A percentile compares a stretch with the other conserved stretches of the same genome.
phyloP scores from a whole-genome alignment of 2,329 filamentous ascomycete genomes.

The Lasiodiplodia theobromae region DNA sequence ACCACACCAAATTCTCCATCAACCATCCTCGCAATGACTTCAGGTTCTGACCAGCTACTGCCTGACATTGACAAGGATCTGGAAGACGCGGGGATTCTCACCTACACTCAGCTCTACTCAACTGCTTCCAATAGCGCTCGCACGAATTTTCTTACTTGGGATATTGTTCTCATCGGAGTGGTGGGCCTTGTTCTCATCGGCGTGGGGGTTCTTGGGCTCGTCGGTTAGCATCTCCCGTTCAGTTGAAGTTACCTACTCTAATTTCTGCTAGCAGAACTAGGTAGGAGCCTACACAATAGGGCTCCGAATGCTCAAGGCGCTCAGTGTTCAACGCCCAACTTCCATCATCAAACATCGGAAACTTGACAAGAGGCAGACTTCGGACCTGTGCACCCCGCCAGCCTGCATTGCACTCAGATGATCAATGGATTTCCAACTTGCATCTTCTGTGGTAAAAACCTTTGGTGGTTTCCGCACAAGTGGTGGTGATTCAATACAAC shows the following conservation, averaged over 20 bases:
- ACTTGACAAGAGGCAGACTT: not conserved
- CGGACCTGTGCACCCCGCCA: conserved; percentile 37
- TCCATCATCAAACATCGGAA: not conserved
- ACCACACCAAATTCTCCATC: too few relatives aligned
- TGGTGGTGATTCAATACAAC: too few relatives aligned
- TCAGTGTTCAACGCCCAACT: not conserved
- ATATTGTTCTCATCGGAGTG: not conserved
- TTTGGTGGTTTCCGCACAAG: too few relatives aligned
- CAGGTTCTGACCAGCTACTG: not conserved
- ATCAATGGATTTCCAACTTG: not conserved
- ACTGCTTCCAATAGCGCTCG: not conserved
- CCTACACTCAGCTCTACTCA: not conserved
- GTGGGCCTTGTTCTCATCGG: not conserved
- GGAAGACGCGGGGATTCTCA: not conserved
- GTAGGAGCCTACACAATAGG: not conserved
- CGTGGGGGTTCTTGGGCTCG: too few relatives aligned
- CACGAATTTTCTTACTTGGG: not conserved
- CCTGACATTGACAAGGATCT: not conserved
- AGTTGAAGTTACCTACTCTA: too few relatives aligned
- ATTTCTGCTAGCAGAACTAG: too few relatives aligned
- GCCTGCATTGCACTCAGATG: conserved; percentile 12
- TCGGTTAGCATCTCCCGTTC: too few relatives aligned
- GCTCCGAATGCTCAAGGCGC: not conserved
- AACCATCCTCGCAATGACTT: not conserved
- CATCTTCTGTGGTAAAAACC: too few relatives aligned